phyloP scores from a whole-genome alignment of 2,329 filamentous ascomycete species.

The Calonectria pseudoreteaudii region DNA sequence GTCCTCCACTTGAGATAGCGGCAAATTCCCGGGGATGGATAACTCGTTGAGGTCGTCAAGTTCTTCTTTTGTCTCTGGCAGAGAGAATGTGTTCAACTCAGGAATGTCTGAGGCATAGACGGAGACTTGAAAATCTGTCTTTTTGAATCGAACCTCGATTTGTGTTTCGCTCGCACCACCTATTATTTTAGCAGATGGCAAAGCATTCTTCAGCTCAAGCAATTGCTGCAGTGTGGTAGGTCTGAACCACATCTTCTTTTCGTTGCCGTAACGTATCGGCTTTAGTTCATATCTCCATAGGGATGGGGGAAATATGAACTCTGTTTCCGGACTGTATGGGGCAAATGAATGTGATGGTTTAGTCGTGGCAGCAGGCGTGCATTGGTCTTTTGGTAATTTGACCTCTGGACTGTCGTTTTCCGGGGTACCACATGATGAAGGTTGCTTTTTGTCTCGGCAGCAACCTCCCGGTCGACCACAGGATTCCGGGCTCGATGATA shows the following conservation, averaged over 20 bases:
- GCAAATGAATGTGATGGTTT: background rate
- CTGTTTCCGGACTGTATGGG: conserved; percentile 76
- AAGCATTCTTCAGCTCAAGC: conserved; percentile 60
- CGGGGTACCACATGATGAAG: background rate
- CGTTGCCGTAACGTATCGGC: conserved; percentile 86
- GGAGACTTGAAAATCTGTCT: conserved; percentile 83
- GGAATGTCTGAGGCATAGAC: conserved; percentile 90
- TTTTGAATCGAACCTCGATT: conserved; percentile 96
- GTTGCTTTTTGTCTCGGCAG: conserved; percentile 9
- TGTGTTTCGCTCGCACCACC: conserved; percentile 92
- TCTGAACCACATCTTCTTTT: conserved; percentile 87
- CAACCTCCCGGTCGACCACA: conserved; percentile 22
- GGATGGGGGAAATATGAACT: conserved; percentile 87
- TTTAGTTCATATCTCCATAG: conserved; percentile 81
- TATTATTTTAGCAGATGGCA: conserved; percentile 87
- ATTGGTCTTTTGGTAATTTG: background rate
- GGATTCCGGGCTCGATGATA: background rate
- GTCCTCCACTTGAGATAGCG: conserved; percentile 12
- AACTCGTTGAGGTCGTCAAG: conserved; percentile 1
- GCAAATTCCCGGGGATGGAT: conserved; percentile 11
- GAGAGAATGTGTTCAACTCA: conserved; percentile 63
- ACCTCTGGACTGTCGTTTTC: background rate
- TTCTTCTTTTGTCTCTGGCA: background rate
- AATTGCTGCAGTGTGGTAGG: conserved; percentile 81
- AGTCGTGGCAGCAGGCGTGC: background rate